phyloP scores from a whole-genome alignment of 495 filamentous ascomycete genomes.

The Apodospora peruviana region DNA sequence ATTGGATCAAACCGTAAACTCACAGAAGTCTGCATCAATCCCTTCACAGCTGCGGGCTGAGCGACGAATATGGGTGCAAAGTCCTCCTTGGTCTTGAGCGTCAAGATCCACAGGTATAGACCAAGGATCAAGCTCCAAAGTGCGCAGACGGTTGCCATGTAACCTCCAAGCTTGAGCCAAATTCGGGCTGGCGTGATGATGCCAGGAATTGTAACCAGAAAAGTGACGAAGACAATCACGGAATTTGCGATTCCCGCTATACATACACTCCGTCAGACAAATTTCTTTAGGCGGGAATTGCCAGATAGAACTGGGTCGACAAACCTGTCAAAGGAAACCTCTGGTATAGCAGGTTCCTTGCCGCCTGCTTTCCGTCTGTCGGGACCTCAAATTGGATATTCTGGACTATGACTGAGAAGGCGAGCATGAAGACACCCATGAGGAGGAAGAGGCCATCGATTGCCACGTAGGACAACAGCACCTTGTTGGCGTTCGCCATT shows the following conservation, averaged over 20 bases:
- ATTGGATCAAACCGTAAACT: constrained; percentile 17
- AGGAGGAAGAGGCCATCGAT: constrained; percentile 56
- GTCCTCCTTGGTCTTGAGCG: constrained; percentile 55
- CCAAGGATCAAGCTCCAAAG: constrained; percentile 62
- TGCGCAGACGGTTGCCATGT: constrained; percentile 53
- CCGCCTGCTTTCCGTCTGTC: constrained; percentile 50
- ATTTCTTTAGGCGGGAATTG: too few relatives aligned
- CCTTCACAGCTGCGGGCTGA: constrained; percentile 49
- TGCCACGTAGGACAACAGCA: constrained; percentile 51
- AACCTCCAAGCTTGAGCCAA: constrained; percentile 56
- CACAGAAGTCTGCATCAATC: constrained; percentile 61
- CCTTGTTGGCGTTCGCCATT: constrained; percentile 54
- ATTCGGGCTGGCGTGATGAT: constrained; percentile 51
- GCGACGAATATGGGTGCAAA: constrained; percentile 49
- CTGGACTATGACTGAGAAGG: constrained; percentile 54
- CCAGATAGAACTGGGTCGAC: constrained; percentile 8
- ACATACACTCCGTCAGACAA: too few relatives aligned
- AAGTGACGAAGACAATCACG: constrained; percentile 53
- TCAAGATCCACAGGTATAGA: constrained; percentile 63
- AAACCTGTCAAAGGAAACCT: constrained; percentile 56
- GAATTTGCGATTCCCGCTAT: constrained; percentile 62
- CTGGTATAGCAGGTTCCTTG: constrained; percentile 56
- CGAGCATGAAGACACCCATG: constrained; percentile 58
- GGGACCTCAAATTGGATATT: constrained; percentile 40
- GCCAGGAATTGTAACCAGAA: constrained; percentile 52